phyloP scores from a whole-genome alignment of 306 rosid species.

The Pterocarpus santalinus region DNA sequence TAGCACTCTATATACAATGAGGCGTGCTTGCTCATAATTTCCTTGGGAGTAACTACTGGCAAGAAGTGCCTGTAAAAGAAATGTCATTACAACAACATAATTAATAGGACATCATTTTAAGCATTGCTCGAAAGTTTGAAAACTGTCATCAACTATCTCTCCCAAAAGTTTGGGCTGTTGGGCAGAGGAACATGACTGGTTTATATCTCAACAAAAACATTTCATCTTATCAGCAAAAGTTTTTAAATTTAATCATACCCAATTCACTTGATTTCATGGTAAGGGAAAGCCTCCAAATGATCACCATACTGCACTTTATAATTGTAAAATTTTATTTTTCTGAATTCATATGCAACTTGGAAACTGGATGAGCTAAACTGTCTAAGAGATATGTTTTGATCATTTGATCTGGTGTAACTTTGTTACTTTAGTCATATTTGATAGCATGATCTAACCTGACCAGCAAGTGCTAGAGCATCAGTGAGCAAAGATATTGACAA shows the following conservation, averaged over 20 bases:
- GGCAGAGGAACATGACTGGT: too few relatives aligned
- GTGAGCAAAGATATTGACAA: slow-evolving; percentile 88
- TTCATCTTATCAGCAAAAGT: background rate
- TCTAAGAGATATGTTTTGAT: slow-evolving; percentile 25
- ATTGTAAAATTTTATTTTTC: slow-evolving; percentile 11
- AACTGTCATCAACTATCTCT: too few relatives aligned
- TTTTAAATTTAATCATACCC: slow-evolving; percentile 9
- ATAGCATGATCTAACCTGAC: slow-evolving; percentile 70
- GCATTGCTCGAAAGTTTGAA: background rate
- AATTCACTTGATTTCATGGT: slow-evolving; percentile 15
- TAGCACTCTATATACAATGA: slow-evolving; percentile 69
- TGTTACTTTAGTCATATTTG: slow-evolving; percentile 23
- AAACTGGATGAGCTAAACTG: slow-evolving; percentile 30
- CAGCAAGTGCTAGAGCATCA: slow-evolving; percentile 96
- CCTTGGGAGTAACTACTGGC: slow-evolving; percentile 78
- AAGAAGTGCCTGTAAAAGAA: slow-evolving; percentile 77
- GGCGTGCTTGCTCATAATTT: slow-evolving; percentile 80
- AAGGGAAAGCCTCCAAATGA: slow-evolving; percentile 26
- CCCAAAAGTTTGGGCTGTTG: too few relatives aligned
- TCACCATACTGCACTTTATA: slow-evolving; percentile 11
- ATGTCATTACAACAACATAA: slow-evolving; percentile 36
- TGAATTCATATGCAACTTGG: slow-evolving; percentile 13
- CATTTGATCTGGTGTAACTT: slow-evolving; percentile 5
- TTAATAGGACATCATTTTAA: slow-evolving; percentile 30
- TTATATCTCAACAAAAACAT: background rate